These are phyloP conservation scores for Talaromyces albobiverticillius DNA, from an alignment of 2,329 filamentous ascomycete genomes.

Conservation along the genomic window DNA sequence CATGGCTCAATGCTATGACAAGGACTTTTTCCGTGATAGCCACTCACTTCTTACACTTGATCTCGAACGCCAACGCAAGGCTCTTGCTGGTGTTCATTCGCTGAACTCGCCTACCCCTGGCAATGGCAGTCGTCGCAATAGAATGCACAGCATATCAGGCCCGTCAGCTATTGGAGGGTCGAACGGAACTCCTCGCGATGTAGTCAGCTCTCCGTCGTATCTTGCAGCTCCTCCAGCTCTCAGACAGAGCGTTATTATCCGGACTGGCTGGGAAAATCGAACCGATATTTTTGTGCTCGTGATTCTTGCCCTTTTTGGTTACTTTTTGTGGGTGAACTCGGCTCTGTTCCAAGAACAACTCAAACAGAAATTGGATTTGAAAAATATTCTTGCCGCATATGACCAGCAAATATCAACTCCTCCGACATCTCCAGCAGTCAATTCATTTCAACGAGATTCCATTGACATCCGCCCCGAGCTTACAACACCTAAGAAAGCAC, in stretches of 20 bases:
- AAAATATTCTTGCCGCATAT: conserved; percentile 42
- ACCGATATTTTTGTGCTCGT: conserved; percentile 43
- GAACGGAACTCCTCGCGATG: conserved; percentile 38
- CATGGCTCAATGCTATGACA: conserved; percentile 56
- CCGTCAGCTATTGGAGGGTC: conserved; percentile 30
- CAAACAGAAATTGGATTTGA: conserved; percentile 44
- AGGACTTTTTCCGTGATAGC: conserved; percentile 44
- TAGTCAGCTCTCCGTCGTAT: conserved; percentile 34
- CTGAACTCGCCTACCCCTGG: conserved; percentile 41
- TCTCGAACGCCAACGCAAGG: conserved; percentile 54
- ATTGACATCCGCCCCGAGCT: conserved; percentile 16
- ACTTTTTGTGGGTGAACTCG: conserved; percentile 44
- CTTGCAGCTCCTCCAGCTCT: conserved; percentile 38
- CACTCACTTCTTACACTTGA: conserved; percentile 38
- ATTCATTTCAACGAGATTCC: conserved; percentile 26
- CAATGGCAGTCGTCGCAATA: conserved; percentile 30
- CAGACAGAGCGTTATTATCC: conserved; percentile 43
- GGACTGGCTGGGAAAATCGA: conserved; percentile 45
- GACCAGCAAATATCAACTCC: conserved; percentile 36
- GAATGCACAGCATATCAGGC: conserved; percentile 45
- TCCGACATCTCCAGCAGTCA: conserved; percentile 37
- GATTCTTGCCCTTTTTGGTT: conserved; percentile 37
- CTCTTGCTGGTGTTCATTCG: conserved; percentile 69
- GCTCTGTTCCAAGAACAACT: conserved; percentile 39
- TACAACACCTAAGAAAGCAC: conserved; percentile 7